A percentile compares a stretch with the other conserved stretches of the same genome.
These are phyloP conservation scores for Aspergillus ellipticus DNA, from an alignment of 495 filamentous ascomycete species.

Conservation along the genomic window DNA sequence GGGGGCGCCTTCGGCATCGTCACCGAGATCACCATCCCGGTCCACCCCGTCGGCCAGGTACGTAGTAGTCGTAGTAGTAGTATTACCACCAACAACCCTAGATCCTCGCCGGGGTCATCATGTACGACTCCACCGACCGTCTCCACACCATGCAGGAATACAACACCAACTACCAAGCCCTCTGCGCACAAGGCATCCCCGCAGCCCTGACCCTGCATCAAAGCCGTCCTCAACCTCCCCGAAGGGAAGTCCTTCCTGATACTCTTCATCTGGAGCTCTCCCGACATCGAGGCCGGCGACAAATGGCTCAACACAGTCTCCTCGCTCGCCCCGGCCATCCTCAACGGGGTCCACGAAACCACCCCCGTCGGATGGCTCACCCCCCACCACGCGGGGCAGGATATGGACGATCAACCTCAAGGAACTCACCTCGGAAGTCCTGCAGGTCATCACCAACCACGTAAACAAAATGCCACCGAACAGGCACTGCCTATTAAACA, in stretches of 20 bases:
- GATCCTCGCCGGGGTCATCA: neutral
- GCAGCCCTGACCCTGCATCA: neutral
- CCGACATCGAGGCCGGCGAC: neutral
- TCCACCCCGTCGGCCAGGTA: neutral
- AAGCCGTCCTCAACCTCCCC: neutral
- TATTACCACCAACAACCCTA: neutral
- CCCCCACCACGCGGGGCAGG: neutral
- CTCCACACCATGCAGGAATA: neutral
- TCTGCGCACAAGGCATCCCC: neutral
- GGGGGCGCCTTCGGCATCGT: neutral
- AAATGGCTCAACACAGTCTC: neutral
- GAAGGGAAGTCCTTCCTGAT: neutral
- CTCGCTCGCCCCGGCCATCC: neutral
- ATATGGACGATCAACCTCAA: neutral
- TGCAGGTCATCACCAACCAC: neutral
- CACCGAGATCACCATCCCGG: neutral
- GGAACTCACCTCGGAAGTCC: neutral
- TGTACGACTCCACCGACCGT: neutral
- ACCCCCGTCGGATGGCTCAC: neutral
- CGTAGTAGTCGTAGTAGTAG: neutral
- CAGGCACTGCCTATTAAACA: neutral
- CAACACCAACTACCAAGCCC: neutral
- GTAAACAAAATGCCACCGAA: neutral
- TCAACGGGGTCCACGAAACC: neutral
- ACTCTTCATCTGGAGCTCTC: neutral